Base-by-base conservation (phyloP, 2,329 filamentous ascomycete genomes). In the Cercospora berteroae region DNA sequence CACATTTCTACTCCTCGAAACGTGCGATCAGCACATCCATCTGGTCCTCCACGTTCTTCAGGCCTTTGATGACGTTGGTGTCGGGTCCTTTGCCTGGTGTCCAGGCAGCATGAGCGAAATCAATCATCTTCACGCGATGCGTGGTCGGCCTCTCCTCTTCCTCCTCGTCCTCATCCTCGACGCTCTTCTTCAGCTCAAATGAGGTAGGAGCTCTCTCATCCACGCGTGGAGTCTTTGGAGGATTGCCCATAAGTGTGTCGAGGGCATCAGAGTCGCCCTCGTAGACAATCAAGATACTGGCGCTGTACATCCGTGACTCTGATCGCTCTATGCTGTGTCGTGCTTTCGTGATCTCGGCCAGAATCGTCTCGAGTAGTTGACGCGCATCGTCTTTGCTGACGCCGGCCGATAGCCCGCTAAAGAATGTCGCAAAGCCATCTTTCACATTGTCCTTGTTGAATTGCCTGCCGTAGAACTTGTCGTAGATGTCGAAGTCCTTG, bases 21-120 rank as follows among this genome's bases (percentile, higher is more conserved):
- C 70, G 68, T 5, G 70, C 70, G 56, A 78, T 75, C 25, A 78
- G 67, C 44, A 67, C 33, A 60, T 78, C 74, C 71, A 78, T 74
- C 71, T 76, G 74, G 31, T 72, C 68, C 60, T 78, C 76, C 10
- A 76, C 69, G 42, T 73, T 76, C 67, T 73, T 74, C 69, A 96
- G 80, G 64, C 90, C 85, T 66, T 88, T 85, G 73, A 98, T 89
- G 31, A 97, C 89, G 76, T 98, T 98, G 80, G 96, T 90, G 77
- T 99, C 95, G 0, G 91, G 90, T 0, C 94, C 94, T 74, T 90
- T 81, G 1, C 93, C 92, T 0, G 92, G 90, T 1, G 88, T 90
- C 89, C 90, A 98, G 60, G 84, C 81, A 10, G 95, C 95, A 79
- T 99, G 95, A 1, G 95, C 95, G 84, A 99, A 99, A 79, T 99